A percentile compares a stretch with the other conserved stretches of the same genome.
Evolutionary conservation across 352 stramenopile genomes (phyloP).

Genomic region (Globisporangium solare): DNA sequence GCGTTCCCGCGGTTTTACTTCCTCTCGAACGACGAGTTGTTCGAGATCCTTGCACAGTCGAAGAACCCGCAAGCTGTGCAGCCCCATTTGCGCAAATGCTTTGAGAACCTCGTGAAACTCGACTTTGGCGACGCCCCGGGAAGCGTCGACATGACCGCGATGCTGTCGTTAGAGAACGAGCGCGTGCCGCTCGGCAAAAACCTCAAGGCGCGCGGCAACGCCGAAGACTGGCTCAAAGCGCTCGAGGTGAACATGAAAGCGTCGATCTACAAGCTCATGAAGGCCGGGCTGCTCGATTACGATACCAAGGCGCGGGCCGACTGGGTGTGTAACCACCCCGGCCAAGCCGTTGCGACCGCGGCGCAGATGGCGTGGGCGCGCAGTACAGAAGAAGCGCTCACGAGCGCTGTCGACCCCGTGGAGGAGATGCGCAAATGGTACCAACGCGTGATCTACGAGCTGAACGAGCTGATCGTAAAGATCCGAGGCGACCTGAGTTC

Average conservation of each 20-base stretch:
- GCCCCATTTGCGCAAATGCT: constrained; percentile 93
- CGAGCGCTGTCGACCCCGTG: constrained; percentile 20
- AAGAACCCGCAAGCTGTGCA: constrained; percentile 94
- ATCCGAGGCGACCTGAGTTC: constrained; percentile 87
- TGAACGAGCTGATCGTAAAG: constrained; percentile 91
- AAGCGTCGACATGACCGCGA: constrained; percentile 92
- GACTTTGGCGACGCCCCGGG: constrained; percentile 76
- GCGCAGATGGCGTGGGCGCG: constrained; percentile 93
- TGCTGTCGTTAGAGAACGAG: constrained; percentile 90
- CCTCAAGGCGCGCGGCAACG: constrained; percentile 89
- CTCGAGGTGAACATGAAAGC: constrained; percentile 89
- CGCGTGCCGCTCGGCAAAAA: constrained; percentile 88
- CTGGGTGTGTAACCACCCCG: constrained; percentile 88
- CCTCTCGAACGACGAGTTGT: constrained; percentile 92
- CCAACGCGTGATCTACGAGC: constrained; percentile 68
- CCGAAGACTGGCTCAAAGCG: constrained; percentile 86
- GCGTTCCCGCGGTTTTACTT: constrained; percentile 95
- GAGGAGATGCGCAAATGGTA: constrained; percentile 69
- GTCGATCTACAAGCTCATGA: constrained; percentile 92
- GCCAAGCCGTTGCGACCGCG: constrained; percentile 91
- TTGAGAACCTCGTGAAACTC: constrained; percentile 86
- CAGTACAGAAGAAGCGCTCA: constrained; percentile 83
- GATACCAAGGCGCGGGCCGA: constrained; percentile 73
- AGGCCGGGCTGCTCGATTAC: constrained; percentile 89
- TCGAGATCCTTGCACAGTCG: constrained; percentile 93